phyloP scores from a whole-genome alignment of 1,139 yeast genomes.

The Lodderomyces orthopsilosis region DNA sequence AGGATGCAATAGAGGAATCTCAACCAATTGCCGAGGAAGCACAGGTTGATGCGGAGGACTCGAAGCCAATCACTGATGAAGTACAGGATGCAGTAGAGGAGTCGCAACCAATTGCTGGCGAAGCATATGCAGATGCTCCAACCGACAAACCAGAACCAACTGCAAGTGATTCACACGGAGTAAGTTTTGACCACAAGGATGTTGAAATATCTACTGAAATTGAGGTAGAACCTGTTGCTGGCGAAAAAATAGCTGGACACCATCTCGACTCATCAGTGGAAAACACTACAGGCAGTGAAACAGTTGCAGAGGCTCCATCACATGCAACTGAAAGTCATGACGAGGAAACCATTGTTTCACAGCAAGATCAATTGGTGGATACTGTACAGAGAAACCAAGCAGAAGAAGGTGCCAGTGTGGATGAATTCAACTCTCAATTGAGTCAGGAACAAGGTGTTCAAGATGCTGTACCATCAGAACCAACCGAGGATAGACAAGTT shows the following conservation, averaged over 20 bases:
- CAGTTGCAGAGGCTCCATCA: not conserved
- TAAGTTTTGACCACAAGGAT: not conserved
- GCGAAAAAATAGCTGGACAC: not conserved
- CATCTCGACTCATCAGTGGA: not conserved
- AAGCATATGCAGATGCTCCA: not conserved
- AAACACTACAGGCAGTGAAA: not conserved
- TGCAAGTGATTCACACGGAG: not conserved
- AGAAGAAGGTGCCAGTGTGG: not conserved
- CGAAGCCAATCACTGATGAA: not conserved
- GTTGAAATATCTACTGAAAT: not conserved
- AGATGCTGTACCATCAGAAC: not conserved
- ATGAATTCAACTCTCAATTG: not conserved
- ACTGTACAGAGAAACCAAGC: not conserved
- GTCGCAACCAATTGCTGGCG: not conserved
- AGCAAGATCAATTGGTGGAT: not conserved
- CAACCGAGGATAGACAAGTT: not conserved
- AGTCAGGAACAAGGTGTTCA: not conserved
- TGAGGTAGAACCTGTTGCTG: not conserved
- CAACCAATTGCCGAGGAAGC: not conserved
- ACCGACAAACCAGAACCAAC: not conserved
- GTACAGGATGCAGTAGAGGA: not conserved
- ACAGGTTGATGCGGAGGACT: not conserved
- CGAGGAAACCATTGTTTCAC: not conserved
- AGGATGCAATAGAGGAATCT: not conserved
- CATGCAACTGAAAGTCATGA: not conserved